A percentile compares a stretch with the other conserved stretches of the same genome.
phyloP scores from a whole-genome alignment of 352 stramenopile species.

The Phytophthora aleatoria region DNA sequence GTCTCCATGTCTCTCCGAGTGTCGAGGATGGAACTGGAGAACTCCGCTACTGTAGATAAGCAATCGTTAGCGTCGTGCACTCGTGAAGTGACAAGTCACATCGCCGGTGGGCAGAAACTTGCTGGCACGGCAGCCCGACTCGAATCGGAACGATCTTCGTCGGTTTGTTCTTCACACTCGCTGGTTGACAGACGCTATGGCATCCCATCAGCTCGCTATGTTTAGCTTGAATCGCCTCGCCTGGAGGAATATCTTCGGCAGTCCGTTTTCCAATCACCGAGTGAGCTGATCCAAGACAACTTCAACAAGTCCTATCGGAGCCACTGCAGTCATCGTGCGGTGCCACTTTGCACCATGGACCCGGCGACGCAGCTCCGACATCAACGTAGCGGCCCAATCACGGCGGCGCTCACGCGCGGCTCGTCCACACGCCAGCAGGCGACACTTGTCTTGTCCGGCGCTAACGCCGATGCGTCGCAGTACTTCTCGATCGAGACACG shows the following conservation, averaged over 20 bases:
- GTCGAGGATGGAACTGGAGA: too few species aligned
- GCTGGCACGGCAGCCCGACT: slow-evolving; percentile 17
- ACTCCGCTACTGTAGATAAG: slow-evolving; percentile 7
- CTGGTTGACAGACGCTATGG: slow-evolving; percentile 2
- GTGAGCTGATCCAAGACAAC: slow-evolving; percentile 10
- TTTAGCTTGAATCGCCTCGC: slow-evolving; percentile 5
- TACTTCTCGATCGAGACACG: slow-evolving; percentile 72
- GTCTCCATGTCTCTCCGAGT: neutral
- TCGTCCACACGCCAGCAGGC: slow-evolving; percentile 27
- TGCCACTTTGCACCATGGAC: slow-evolving; percentile 33
- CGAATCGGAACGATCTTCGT: slow-evolving; percentile 10
- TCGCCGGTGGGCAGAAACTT: slow-evolving; percentile 18
- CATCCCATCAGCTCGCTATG: slow-evolving; percentile 10
- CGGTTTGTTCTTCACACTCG: slow-evolving; percentile 1
- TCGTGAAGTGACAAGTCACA: slow-evolving; percentile 10
- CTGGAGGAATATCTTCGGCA: neutral
- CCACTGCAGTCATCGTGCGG: slow-evolving; percentile 18
- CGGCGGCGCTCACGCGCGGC: slow-evolving; percentile 15
- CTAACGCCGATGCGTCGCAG: slow-evolving; percentile 38
- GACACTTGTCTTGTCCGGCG: slow-evolving; percentile 10
- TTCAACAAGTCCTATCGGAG: slow-evolving; percentile 17
- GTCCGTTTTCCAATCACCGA: neutral
- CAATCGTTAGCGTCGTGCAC: slow-evolving; percentile 24
- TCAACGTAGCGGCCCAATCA: slow-evolving; percentile 24
- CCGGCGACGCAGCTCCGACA: slow-evolving; percentile 21